These are phyloP conservation scores for Fraxinus paxiana DNA, from an alignment of 305 asterid species.

Conservation along the genomic window DNA sequence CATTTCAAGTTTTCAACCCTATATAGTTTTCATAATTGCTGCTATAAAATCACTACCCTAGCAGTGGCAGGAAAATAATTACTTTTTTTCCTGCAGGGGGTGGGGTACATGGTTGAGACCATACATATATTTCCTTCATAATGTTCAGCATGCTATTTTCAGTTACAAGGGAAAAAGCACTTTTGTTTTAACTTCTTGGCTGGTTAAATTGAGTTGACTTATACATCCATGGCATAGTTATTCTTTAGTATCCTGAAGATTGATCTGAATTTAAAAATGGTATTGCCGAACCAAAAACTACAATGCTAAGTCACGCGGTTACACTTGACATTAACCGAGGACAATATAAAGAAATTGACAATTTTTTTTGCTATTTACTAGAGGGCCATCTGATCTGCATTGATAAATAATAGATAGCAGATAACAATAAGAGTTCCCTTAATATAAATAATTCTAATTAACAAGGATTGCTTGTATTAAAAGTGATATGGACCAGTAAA, in stretches of 20 bases:
- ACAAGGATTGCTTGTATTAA: conserved; percentile 18
- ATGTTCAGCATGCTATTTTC: neutral
- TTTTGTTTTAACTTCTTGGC: neutral
- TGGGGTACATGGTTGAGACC: neutral
- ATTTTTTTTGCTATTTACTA: neutral
- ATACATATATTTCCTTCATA: neutral
- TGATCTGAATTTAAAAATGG: neutral
- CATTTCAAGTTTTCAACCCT: neutral
- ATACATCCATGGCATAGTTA: conserved; percentile 9
- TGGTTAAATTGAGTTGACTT: neutral
- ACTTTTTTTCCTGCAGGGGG: neutral
- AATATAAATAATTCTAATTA: neutral
- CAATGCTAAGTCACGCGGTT: neutral
- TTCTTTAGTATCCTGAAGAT: conserved; percentile 9
- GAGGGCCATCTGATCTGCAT: conserved; percentile 2
- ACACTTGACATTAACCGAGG: conserved; percentile 1
- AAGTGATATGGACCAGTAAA: conserved; percentile 6
- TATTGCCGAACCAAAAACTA: neutral
- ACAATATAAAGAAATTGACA: neutral
- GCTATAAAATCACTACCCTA: neutral
- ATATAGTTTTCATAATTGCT: neutral
- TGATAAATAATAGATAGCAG: conserved; percentile 4
- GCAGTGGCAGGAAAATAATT: neutral
- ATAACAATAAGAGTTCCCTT: neutral
- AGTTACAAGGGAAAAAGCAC: neutral